Evolutionary conservation across 2,329 filamentous ascomycete genomes (phyloP), one percentile per base, ranked within the genome.

Genomic region (Ophiocordyceps unilateralis): DNA sequence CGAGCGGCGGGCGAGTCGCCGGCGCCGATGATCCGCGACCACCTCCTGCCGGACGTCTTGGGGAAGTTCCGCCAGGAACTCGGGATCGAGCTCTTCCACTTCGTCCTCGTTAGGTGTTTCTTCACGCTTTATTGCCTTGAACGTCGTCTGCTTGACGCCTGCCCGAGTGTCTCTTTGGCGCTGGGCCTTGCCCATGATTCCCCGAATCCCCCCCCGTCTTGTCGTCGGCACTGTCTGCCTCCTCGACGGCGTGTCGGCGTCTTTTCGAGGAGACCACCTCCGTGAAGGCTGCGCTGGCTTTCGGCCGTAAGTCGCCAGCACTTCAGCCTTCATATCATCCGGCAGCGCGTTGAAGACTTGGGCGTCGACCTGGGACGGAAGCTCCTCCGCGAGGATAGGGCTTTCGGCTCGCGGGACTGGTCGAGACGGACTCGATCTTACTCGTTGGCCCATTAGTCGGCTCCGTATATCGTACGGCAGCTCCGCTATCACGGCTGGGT

Each of bases 311-410:
- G 81, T 78, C 3, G 74, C 78, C 9, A 95, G 61, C 1, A 96
- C 68, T 59, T 96, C 91, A 2, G 78, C 76, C 48, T 88, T 83
- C 56, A 98, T 76, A 47, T 94, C 86, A 32, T 82, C 78, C 0
- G 91, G 91, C 1, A 98, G 67, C 1, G 83, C 84, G 37, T 80
- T 74, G 48, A 96, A 81, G 2, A 87, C 83, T 37, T 89, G 85
- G 0, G 78, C 78, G 53, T 98, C 91, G 19, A 96, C 70, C 51
- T 93, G 84, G 1, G 86, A 85, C 23, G 85, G 78, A 1, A 78
- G 81, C 22, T 45, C 28, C 10, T 57, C 56, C 11, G 52, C 56
- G 2, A 59, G 60, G 37, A 62, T 62, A 11, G 65, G 62, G 46
- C 63, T 62, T 32, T 63, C 58, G 0, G 66, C 61, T 38, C 60